phyloP scores from a whole-genome alignment of 495 filamentous ascomycete genomes.

The Evernia prunastri region DNA sequence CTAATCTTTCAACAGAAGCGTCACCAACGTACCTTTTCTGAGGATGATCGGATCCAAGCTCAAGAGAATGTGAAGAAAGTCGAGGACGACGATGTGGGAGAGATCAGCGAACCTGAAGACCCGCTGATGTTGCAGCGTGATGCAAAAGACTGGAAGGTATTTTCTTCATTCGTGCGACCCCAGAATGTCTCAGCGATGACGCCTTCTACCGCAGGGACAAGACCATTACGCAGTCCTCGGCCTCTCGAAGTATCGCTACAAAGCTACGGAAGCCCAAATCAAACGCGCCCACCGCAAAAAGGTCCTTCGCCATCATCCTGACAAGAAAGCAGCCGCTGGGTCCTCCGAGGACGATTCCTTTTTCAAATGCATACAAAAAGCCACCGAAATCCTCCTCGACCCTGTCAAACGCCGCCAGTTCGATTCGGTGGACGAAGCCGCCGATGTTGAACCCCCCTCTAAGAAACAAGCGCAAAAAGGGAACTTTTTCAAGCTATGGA shows the following conservation, averaged over 20 bases:
- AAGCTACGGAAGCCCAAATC: constrained; percentile 94
- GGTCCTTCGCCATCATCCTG: constrained; percentile 95
- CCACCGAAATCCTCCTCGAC: constrained; percentile 86
- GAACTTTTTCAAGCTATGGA: constrained; percentile 94
- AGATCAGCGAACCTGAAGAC: constrained; percentile 90
- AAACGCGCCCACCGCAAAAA: constrained; percentile 98
- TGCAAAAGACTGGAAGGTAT: constrained; percentile 98
- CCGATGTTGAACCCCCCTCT: constrained; percentile 80
- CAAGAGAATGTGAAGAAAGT: constrained; percentile 91
- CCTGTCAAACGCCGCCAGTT: constrained; percentile 89
- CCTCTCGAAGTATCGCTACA: constrained; percentile 81
- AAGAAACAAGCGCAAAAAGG: constrained; percentile 82
- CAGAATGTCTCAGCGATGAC: constrained; percentile 16
- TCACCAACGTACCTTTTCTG: constrained; percentile 95
- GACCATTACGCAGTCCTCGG: constrained; percentile 98
- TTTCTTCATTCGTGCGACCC: neutral
- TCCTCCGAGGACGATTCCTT: constrained; percentile 90
- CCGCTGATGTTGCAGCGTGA: constrained; percentile 83
- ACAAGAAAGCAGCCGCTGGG: constrained; percentile 93
- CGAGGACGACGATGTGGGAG: constrained; percentile 81
- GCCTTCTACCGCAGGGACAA: constrained; percentile 58
- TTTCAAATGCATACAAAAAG: constrained; percentile 99
- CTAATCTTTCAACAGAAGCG: constrained; percentile 51
- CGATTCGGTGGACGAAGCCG: constrained; percentile 90
- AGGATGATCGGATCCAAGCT: constrained; percentile 95